Conservation (phyloP, 129 eudicot species). For the Cynara cardunculus region DNA sequence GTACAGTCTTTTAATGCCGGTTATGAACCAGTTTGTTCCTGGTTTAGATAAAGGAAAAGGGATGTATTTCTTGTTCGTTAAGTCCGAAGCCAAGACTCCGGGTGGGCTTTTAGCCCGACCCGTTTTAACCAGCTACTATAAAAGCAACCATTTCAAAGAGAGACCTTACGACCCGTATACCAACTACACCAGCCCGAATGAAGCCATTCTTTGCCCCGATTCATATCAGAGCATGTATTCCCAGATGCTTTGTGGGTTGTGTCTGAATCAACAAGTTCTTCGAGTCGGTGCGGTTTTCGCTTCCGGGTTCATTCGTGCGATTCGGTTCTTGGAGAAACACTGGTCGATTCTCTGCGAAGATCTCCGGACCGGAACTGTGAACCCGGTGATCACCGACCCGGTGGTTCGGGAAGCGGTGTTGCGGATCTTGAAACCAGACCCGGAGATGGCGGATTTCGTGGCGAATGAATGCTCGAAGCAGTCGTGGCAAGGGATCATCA, state of each 20-base stretch:
- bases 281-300: conserved; percentile 84
- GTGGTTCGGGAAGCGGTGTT: conserved; percentile 47
- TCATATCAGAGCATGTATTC: conserved; percentile 86
- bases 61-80: conserved; percentile 75
- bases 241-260: conserved; percentile 76
- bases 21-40: conserved; percentile 71
- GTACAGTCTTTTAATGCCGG: conserved; percentile 70
- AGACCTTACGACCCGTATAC: conserved; percentile 76
- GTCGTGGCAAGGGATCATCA: conserved; percentile 77
- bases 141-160: conserved; percentile 62
- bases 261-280: conserved; percentile 53
- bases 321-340: conserved; percentile 65
- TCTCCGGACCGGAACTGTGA: conserved; percentile 61
- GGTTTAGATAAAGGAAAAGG: conserved; percentile 81
- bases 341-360: conserved; percentile 51
- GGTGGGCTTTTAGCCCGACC: conserved; percentile 78
- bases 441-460: conserved; percentile 52
- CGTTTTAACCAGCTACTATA: conserved; percentile 74
- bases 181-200: conserved; percentile 74
- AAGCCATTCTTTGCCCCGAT: conserved; percentile 72
- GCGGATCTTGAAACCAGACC: conserved; percentile 49
- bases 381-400: conserved; percentile 51
- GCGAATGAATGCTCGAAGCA: conserved; percentile 54
- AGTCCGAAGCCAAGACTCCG: conserved; percentile 71
- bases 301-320: conserved; percentile 81